A percentile compares a stretch with the other conserved stretches of the same genome.
Evolutionary conservation across 1,284 basidiomycete species (phyloP).

Genomic region (Melampsora larici-populina): DNA sequence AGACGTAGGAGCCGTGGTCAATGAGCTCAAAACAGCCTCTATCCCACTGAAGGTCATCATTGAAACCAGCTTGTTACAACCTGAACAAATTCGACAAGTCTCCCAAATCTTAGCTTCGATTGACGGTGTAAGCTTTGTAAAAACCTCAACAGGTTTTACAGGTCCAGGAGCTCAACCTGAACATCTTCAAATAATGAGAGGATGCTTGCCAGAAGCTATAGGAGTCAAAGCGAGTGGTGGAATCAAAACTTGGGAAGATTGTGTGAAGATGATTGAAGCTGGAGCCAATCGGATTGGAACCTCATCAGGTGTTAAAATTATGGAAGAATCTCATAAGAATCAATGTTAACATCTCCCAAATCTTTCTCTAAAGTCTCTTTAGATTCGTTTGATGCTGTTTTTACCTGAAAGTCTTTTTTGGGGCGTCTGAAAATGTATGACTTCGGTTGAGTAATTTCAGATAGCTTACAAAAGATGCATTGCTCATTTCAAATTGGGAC

Average conservation of each 20-base stretch:
- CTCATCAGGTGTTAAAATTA: conserved; percentile 11
- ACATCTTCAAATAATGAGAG: background rate
- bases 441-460: no score
- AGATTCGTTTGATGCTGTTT: no score
- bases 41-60: conserved; percentile 11
- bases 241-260: background rate
- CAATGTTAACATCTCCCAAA: no score
- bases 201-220: no score
- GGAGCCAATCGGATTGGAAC: conserved; percentile 14
- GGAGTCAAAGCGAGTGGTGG: conserved; percentile 17
- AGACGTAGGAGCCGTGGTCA: background rate
- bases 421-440: no score
- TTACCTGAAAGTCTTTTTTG: no score
- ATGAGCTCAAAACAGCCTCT: background rate
- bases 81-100: background rate
- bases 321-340: background rate
- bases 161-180: background rate
- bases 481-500: no score
- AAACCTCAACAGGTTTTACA: conserved; percentile 18
- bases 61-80: conserved; percentile 11
- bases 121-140: background rate
- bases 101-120: background rate
- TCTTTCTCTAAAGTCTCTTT: no score
- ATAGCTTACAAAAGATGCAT: no score
- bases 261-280: conserved; percentile 1